A percentile compares a stretch with the other conserved stretches of the same genome.
Conservation (phyloP, 2,329 filamentous ascomycete genomes). For the Aspergillus bombycis region DNA sequence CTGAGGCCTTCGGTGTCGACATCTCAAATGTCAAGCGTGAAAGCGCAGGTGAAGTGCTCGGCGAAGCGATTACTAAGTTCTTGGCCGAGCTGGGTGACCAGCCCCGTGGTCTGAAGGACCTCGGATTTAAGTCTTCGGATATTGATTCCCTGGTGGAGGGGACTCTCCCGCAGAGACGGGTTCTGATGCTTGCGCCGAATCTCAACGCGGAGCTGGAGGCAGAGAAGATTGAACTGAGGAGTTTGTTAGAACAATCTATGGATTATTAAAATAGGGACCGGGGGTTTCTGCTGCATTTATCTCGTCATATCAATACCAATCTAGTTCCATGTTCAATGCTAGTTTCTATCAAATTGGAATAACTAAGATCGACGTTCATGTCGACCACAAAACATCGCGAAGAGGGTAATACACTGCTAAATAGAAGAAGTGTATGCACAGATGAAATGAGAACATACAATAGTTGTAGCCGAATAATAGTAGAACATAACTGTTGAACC, state of each 20-base stretch:
- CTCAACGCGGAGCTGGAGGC: constrained; percentile 69
- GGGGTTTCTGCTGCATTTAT: neutral
- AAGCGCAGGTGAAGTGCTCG: constrained; percentile 84
- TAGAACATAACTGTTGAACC: neutral
- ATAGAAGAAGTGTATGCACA: too few relatives aligned
- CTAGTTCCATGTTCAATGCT: neutral
- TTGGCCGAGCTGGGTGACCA: constrained; percentile 84
- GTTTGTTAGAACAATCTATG: constrained; percentile 67
- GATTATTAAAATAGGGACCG: constrained; percentile 46
- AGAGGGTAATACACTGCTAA: too few relatives aligned
- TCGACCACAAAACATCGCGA: neutral
- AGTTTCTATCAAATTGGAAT: neutral
- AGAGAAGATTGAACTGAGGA: constrained; percentile 72
- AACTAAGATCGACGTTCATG: neutral
- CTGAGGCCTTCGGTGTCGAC: constrained; percentile 89
- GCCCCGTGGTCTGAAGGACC: constrained; percentile 77
- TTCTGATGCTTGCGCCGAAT: constrained; percentile 87
- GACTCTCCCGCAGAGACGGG: constrained; percentile 87
- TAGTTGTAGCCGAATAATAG: neutral
- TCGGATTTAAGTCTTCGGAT: constrained; percentile 78
- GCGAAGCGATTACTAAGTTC: constrained; percentile 81
- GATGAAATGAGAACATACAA: too few relatives aligned
- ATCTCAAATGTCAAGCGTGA: constrained; percentile 84
- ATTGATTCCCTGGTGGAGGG: constrained; percentile 87
- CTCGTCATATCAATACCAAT: neutral